Base-by-base conservation (phyloP, 1,284 basidiomycete genomes). In the Papiliotrema laurentii region DNA sequence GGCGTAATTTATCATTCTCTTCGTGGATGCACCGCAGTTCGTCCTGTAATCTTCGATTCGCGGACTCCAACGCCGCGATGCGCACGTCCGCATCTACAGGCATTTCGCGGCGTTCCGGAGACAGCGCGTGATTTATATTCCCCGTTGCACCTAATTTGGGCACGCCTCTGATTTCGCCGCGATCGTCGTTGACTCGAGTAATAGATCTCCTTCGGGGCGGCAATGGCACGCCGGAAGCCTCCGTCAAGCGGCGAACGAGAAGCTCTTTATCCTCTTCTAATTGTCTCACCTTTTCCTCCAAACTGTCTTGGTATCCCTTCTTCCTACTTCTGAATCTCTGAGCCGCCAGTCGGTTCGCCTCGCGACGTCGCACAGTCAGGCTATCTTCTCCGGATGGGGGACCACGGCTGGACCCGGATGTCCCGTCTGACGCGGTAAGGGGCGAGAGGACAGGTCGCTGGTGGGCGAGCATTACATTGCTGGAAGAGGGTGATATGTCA, bases 281-380 rank as follows among this genome's bases (percentile, higher is more conserved):
- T 2, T 47, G 45, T 7, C 60, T 50, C 2, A 72, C 59, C 16
- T 61, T 56, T 21, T 67, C 68, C 37, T 72, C 68, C 11, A 72
- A 40, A 25, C 60, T 64, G 38, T 72, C 69, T 37, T 70, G 69
- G 43, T 72, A 70, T 0, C 67, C 63, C 49, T 72, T 72, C 42
- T 72, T 70, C 31, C 68, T 45, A 25, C 61, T 69, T 11, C 69
- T 51, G 46, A 72, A 72, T 2, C 69, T 58, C 45, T 72, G 69
- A 2, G 69, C 69, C 0, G 69, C 69, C 11, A 72, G 47, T 2
- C 69, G 59, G 47, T 72, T 70, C 5, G 68, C 68, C 37, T 72
- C 69, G 9, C 69, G 58, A 13, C 68, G 53, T 11, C 68, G 58
- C 9, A 64, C 43, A 2, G 64, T 54, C 27, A 63, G 51, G 3